Evolutionary conservation across 345 rosid species (phyloP).

Genomic region (Populus pruinosa): DNA sequence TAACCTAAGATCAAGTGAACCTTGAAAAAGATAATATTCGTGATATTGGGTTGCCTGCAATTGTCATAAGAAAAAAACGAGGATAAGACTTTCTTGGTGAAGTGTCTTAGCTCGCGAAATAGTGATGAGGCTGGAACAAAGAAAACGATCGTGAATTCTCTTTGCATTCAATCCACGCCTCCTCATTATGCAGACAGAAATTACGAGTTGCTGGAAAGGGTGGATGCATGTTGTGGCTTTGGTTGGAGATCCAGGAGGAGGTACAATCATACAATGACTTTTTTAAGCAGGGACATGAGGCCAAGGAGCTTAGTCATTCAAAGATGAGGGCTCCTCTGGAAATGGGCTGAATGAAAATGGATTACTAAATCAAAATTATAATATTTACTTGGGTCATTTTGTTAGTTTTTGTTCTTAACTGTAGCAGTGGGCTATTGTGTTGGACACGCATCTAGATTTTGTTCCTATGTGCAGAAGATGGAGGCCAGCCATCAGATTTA

Average conservation of each 20-base stretch:
- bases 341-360: conserved; percentile 57
- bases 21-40: conserved; percentile 9
- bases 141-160: conserved; percentile 16
- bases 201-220: no score
- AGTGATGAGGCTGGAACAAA: conserved; percentile 22
- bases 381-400: background rate
- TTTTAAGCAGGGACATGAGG: conserved; percentile 40
- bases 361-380: conserved; percentile 41
- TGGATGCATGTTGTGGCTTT: conserved; percentile 18
- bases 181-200: no score
- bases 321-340: conserved; percentile 46
- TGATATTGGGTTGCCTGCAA: conserved; percentile 50
- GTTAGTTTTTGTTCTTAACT: background rate
- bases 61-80: conserved; percentile 41
- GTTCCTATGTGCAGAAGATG: no score
- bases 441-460: background rate
- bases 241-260: conserved; percentile 56
- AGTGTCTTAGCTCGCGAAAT: conserved; percentile 26
- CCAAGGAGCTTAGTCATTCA: conserved; percentile 27
- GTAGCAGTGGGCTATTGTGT: background rate
- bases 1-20: conserved; percentile 13
- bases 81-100: conserved; percentile 41
- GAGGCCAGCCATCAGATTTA: no score
- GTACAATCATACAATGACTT: conserved; percentile 40
- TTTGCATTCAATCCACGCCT: no score